Evolutionary conservation across 768 basidiomycete genomes (phyloP), one percentile per base, ranked within the genome.

Genomic region (Kwoniella sp.): DNA sequence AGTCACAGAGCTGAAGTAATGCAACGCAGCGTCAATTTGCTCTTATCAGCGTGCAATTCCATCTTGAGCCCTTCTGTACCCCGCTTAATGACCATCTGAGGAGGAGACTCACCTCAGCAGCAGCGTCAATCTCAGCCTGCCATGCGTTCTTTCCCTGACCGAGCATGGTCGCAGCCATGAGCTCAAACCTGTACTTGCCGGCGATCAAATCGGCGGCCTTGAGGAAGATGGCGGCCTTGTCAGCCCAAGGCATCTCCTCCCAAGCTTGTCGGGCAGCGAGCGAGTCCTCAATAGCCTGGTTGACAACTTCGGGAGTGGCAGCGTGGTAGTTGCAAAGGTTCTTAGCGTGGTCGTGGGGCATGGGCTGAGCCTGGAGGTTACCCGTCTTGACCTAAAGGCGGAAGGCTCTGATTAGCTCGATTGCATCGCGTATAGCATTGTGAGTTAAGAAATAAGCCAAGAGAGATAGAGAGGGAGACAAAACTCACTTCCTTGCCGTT

Each of bases 91-190:
- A n/a, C n/a, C n/a, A n/a, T n/a, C 38, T 29, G 26, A n/a, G n/a
- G n/a, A n/a, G n/a, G n/a, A n/a, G 4, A 59, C 86, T 48, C 63
- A 92, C 92, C 89, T 99, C 96, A 3, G 96, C 95, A 20, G 93
- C 96, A 60, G 96, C 92, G 80, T 99, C 96, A 68, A 99, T 98
- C 85, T 99, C 96, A 17, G 96, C 96, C 83, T 99, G 96, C 96
- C 96, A 99, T 17, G 86, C 89, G 79, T 97, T 99, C 87, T 99
- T 99, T 47, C 96, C 96, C 83, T 99, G 96, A 17, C 96, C 96
- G 53, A 99, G 85, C 82, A 99, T 96, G 50, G 95, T 98, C 45
- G 95, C 93, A 47, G 96, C 96, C 83, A 97, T 85, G 53, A 99
- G 84, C 82, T 89, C 89, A 84, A 94, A 95, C 69, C 96, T 85